A percentile compares a stretch with the other conserved stretches of the same genome.
Evolutionary conservation across 768 basidiomycete genomes (phyloP).

Genomic region (Russula vinacea): DNA sequence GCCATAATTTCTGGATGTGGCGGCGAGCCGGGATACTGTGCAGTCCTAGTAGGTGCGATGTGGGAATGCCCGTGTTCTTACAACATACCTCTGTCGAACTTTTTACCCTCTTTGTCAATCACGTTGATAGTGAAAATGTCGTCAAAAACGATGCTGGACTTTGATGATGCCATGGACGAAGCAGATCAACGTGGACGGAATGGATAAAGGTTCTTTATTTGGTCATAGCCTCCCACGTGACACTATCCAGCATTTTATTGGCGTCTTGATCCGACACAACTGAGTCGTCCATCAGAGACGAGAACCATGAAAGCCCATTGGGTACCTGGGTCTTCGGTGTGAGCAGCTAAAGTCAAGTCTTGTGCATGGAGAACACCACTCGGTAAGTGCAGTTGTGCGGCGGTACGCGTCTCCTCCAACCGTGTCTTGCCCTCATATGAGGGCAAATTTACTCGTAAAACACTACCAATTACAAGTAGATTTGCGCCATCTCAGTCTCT

Average conservation of each 20-base stretch:
- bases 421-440: conserved; percentile 39
- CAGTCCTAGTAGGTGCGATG: conserved; percentile 6
- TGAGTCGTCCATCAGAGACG: too few species aligned
- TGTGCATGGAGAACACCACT: too few species aligned
- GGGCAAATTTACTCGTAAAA: conserved; percentile 85
- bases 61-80: conserved; percentile 1
- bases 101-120: conserved; percentile 91
- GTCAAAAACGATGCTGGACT: conserved; percentile 84
- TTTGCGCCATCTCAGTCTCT: conserved; percentile 52
- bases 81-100: conserved; percentile 89
- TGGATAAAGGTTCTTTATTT: too few species aligned
- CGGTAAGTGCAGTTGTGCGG: too few species aligned
- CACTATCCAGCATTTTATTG: too few species aligned
- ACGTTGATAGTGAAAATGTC: conserved; percentile 85
- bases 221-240: too few species aligned
- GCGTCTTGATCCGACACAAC: too few species aligned
- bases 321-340: too few species aligned
- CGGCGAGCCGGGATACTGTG: conserved; percentile 86
- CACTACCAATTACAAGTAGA: conserved; percentile 66
- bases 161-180: conserved; percentile 29
- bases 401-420: conserved; percentile 47
- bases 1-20: conserved; percentile 83
- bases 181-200: too few species aligned
- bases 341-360: too few species aligned
- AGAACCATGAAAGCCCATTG: too few species aligned